These are phyloP conservation scores for Begonia masoniana DNA, from an alignment of 306 rosid species.

Conservation along the genomic window DNA sequence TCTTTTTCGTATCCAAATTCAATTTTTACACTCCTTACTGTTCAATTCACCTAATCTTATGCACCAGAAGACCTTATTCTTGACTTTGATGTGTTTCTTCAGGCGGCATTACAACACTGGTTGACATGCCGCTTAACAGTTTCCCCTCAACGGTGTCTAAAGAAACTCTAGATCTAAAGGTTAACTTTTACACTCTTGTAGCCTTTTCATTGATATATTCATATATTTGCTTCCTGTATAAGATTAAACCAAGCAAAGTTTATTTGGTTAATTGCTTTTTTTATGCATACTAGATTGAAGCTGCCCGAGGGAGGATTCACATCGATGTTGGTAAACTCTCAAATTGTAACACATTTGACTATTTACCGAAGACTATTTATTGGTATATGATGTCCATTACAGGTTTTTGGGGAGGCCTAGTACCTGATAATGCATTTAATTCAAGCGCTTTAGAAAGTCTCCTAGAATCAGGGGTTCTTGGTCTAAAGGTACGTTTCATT, in stretches of 20 bases:
- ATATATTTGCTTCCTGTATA: too few species aligned
- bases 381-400: constrained; percentile 15
- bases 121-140: constrained; percentile 95
- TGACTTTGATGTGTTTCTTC: constrained; percentile 17
- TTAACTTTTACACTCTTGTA: constrained; percentile 2
- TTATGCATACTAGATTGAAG: constrained; percentile 38
- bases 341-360: constrained; percentile 6
- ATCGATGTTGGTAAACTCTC: constrained; percentile 75
- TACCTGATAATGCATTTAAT: constrained; percentile 86
- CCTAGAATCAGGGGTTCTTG: constrained; percentile 79
- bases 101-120: constrained; percentile 90
- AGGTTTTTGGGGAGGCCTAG: constrained; percentile 99
- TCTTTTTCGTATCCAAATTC: too few species aligned
- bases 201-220: neutral
- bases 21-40: too few species aligned
- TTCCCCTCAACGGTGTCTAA: constrained; percentile 72
- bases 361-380: neutral
- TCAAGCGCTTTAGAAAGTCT: constrained; percentile 66
- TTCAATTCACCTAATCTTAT: too few species aligned
- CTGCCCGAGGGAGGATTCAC: constrained; percentile 53
- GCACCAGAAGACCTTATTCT: neutral
- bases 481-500: constrained; percentile 52
- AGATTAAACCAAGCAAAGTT: neutral
- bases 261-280: constrained; percentile 9
- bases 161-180: constrained; percentile 77